A percentile compares a stretch with the other conserved stretches of the same genome.
Conservation (phyloP, 805 yeast genomes). For the Yamadazyma endophytica region DNA sequence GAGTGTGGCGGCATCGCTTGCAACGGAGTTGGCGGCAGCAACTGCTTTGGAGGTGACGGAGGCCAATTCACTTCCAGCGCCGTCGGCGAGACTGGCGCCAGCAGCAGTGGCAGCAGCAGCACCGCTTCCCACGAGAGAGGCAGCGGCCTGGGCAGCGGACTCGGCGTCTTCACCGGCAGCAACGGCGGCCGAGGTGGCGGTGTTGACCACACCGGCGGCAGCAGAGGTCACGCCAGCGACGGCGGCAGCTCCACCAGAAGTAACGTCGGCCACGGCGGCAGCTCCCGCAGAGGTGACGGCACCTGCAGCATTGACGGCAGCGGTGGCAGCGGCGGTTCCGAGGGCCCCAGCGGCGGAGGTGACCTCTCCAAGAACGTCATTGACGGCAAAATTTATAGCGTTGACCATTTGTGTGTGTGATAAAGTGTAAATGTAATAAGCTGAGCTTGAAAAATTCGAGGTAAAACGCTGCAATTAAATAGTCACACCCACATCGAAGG, state of each 20-base stretch:
- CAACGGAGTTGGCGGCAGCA: slow-evolving; percentile 12
- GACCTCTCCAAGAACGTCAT: slow-evolving; percentile 9
- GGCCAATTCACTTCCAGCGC: slow-evolving; percentile 11
- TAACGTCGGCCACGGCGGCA: slow-evolving; percentile 7
- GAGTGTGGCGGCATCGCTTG: slow-evolving; percentile 9
- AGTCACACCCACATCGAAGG: too few relatives aligned
- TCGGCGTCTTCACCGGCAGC: slow-evolving; percentile 8
- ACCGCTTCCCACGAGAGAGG: too few relatives aligned
- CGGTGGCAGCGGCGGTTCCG: slow-evolving; percentile 12
- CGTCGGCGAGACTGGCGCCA: slow-evolving; percentile 9
- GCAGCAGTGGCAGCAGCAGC: slow-evolving; percentile 11
- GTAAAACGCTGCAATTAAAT: too few relatives aligned
- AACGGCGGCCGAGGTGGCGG: slow-evolving; percentile 12
- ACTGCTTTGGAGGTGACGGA: too few relatives aligned
- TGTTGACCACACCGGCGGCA: slow-evolving; percentile 14
- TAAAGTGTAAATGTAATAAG: background rate
- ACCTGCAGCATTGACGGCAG: slow-evolving; percentile 7
- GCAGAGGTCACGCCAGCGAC: slow-evolving; percentile 12
- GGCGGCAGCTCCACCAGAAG: slow-evolving; percentile 12
- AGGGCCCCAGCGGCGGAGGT: slow-evolving; percentile 12
- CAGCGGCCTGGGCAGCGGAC: slow-evolving; percentile 8
- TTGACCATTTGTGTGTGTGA: slow-evolving; percentile 12
- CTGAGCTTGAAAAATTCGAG: background rate
- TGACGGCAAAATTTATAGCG: slow-evolving; percentile 28
- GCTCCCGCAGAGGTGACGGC: slow-evolving; percentile 1